Evolutionary conservation across 805 yeast species (phyloP).

Genomic region (Metschnikowia continentalis): DNA sequence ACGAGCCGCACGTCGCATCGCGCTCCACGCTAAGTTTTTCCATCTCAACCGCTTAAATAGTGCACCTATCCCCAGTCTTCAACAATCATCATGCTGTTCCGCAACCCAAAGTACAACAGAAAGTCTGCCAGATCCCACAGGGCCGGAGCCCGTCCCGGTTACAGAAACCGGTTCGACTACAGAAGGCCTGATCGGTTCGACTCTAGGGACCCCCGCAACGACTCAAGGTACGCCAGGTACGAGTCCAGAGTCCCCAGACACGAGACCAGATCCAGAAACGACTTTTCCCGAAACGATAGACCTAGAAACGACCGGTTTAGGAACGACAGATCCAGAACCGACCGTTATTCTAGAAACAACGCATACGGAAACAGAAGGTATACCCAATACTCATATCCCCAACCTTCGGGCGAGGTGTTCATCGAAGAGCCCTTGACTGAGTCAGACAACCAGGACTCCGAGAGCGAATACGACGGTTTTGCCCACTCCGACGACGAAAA

Average conservation of each 20-base stretch:
- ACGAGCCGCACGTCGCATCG: conserved; percentile 21
- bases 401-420: conserved; percentile 32
- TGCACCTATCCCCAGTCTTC: neutral
- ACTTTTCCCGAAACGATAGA: neutral
- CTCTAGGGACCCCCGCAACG: neutral
- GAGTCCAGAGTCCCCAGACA: neutral
- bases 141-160: conserved; percentile 6
- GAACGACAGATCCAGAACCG: neutral
- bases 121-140: conserved; percentile 19
- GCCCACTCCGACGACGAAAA: conserved; percentile 22
- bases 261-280: neutral
- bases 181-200: neutral
- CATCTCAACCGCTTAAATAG: conserved; percentile 9
- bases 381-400: conserved; percentile 32
- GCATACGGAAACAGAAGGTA: conserved; percentile 18
- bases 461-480: conserved; percentile 20
- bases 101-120: conserved; percentile 23
- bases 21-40: neutral
- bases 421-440: conserved; percentile 44
- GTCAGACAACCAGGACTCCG: conserved; percentile 23
- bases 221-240: neutral
- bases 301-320: neutral
- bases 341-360: conserved; percentile 2
- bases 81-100: conserved; percentile 12
- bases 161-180: conserved; percentile 4